Evolutionary conservation across 768 basidiomycete genomes (phyloP).

Genomic region (Plicaturopsis crispa): DNA sequence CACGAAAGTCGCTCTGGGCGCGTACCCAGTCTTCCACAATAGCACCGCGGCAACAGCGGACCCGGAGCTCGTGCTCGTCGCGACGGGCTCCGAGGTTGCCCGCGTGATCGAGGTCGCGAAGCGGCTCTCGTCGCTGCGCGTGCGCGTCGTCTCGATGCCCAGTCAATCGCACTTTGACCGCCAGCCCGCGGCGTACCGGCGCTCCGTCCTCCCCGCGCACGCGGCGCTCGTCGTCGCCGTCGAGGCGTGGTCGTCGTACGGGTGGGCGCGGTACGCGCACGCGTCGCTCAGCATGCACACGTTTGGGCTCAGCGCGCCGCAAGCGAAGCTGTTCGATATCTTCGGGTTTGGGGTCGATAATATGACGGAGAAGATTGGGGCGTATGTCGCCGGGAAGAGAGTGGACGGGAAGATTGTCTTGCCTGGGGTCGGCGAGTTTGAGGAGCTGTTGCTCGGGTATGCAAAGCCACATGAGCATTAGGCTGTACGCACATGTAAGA

Average conservation of each 20-base stretch:
- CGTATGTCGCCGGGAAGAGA: conserved; percentile 2
- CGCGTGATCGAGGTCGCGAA: conserved; percentile 4
- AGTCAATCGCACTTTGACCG: conserved; percentile 6
- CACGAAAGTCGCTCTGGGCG: conserved; percentile 6
- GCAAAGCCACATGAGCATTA: conserved; percentile 6
- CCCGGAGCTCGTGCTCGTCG: conserved; percentile 7
- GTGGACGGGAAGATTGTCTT: conserved; percentile 7
- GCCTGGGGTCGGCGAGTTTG: conserved; percentile 9
- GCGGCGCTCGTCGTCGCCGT: conserved; percentile 8
- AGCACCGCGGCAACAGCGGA: not conserved
- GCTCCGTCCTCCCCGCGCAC: not conserved
- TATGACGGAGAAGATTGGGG: conserved; percentile 6
- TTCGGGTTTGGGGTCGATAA: conserved; percentile 9
- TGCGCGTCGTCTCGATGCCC: conserved; percentile 11
- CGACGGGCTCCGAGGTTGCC: conserved; percentile 8
- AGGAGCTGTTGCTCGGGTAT: conserved; percentile 9
- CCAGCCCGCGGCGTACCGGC: conserved; percentile 7
- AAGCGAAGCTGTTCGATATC: conserved; percentile 7
- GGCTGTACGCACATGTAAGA: too few relatives aligned
- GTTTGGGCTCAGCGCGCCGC: conserved; percentile 7
- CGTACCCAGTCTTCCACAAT: conserved; percentile 7
- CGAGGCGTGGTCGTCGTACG: conserved; percentile 7
- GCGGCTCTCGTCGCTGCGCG: conserved; percentile 1
- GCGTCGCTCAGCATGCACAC: conserved; percentile 9
- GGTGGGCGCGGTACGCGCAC: conserved; percentile 10